Percentiles rank a stretch among this genome's conserved stretches.
Evolutionary conservation across 2,329 filamentous ascomycete genomes (phyloP).

Genomic region (Colletotrichum lindemuthianum): DNA sequence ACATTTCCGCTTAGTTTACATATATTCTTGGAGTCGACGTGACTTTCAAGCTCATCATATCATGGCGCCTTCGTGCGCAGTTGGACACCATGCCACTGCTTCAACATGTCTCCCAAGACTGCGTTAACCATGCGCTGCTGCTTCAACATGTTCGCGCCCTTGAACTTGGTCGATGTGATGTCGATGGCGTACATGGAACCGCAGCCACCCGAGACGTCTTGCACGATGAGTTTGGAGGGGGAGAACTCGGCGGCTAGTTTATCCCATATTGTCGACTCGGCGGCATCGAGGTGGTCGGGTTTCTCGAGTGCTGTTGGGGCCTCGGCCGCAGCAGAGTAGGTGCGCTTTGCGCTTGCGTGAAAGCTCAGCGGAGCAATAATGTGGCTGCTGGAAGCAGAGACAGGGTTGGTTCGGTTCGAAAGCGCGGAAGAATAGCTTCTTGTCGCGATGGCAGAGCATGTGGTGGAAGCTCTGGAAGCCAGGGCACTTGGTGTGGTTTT

Average conservation of each 20-base stretch:
- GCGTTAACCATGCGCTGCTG: slow-evolving; percentile 85
- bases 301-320: slow-evolving; percentile 45
- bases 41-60: neutral
- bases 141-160: slow-evolving; percentile 77
- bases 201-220: slow-evolving; percentile 85
- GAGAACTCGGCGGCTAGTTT: slow-evolving; percentile 59
- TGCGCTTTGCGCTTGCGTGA: slow-evolving; percentile 2
- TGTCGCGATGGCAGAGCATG: slow-evolving; percentile 58
- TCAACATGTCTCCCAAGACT: slow-evolving; percentile 78
- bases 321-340: slow-evolving; percentile 23
- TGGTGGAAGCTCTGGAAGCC: slow-evolving; percentile 26
- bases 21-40: too few relatives aligned
- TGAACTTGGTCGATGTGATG: slow-evolving; percentile 76
- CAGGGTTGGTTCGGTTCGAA: neutral
- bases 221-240: slow-evolving; percentile 69
- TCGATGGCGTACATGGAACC: slow-evolving; percentile 90
- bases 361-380: neutral
- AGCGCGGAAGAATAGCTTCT: slow-evolving; percentile 6
- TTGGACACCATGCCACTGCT: slow-evolving; percentile 85
- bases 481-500: slow-evolving; percentile 1
- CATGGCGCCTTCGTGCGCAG: slow-evolving; percentile 73
- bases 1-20: slow-evolving; percentile 32
- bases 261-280: slow-evolving; percentile 69
- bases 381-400: neutral
- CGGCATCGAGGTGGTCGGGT: slow-evolving; percentile 62